phyloP scores from a whole-genome alignment of 257 asterid genomes.

The Solanum medicagineum region DNA sequence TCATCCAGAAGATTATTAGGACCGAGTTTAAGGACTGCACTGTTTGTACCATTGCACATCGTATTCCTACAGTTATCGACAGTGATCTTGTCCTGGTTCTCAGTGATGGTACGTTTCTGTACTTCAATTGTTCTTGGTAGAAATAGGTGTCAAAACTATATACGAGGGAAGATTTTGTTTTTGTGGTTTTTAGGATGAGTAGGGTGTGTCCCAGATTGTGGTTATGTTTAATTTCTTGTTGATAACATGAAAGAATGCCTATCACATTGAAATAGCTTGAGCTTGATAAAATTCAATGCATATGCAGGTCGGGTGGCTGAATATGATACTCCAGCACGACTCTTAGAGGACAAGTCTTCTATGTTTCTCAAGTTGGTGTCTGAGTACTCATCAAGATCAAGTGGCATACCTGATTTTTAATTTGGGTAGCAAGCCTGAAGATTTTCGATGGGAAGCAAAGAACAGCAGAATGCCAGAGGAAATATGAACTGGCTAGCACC shows the following conservation, averaged over 20 bases:
- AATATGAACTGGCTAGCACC: not conserved
- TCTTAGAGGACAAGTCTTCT: constrained; percentile 86
- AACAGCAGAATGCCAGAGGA: not conserved
- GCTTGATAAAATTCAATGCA: not conserved
- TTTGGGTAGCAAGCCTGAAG: not conserved
- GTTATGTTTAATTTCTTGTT: not conserved
- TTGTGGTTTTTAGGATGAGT: not conserved
- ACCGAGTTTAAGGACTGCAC: constrained; percentile 82
- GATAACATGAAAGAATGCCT: not conserved
- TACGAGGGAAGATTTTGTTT: not conserved
- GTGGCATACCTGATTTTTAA: constrained; percentile 45
- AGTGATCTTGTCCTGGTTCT: constrained; percentile 95
- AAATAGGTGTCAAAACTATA: not conserved
- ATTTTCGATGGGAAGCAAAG: not conserved
- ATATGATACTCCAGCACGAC: constrained; percentile 76
- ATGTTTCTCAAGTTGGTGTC: constrained; percentile 92
- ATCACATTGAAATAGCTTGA: not conserved
- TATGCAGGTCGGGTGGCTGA: constrained; percentile 88
- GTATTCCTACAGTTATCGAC: constrained; percentile 93
- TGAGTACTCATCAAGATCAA: constrained; percentile 81
- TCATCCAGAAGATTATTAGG: constrained; percentile 87
- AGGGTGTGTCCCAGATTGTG: not conserved
- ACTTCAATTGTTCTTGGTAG: not conserved
- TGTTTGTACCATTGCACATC: constrained; percentile 93
- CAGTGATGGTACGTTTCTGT: constrained; percentile 58